These are phyloP conservation scores for Fagus sylvatica DNA, from an alignment of 306 rosid genomes.

Conservation along the genomic window DNA sequence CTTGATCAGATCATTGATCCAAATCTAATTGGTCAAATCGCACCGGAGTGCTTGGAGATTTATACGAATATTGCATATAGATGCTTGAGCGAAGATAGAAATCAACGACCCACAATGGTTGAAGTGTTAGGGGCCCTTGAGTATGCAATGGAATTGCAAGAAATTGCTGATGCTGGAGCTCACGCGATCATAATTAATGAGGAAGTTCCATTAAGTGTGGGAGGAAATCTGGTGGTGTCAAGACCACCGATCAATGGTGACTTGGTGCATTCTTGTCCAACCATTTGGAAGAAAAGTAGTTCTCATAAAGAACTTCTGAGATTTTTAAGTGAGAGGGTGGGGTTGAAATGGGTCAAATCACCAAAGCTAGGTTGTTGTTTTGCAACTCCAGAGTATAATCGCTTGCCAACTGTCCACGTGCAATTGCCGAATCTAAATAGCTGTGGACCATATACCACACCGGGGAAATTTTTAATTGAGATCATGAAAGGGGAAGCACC, in stretches of 20 bases:
- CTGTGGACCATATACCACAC: neutral
- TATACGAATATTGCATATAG: neutral
- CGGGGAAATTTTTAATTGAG: neutral
- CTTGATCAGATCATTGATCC: slow-evolving; percentile 3
- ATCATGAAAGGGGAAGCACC: neutral
- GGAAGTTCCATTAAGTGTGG: neutral
- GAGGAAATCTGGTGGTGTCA: neutral
- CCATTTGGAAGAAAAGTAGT: neutral
- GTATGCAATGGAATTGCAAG: slow-evolving; percentile 10
- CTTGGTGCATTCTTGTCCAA: slow-evolving; percentile 16
- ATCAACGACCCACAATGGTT: slow-evolving; percentile 17
- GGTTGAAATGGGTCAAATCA: slow-evolving; percentile 2
- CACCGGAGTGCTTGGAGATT: neutral
- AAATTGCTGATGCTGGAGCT: neutral
- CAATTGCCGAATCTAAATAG: neutral
- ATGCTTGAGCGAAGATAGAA: neutral
- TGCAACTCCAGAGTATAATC: neutral
- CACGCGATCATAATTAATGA: neutral
- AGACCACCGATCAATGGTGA: neutral
- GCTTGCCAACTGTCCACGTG: neutral
- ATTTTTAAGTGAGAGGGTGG: slow-evolving; percentile 9
- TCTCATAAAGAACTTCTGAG: neutral
- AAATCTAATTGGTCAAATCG: neutral
- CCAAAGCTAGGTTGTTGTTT: neutral
- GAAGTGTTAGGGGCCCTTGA: slow-evolving; percentile 21